phyloP scores from a whole-genome alignment of 176 grass and related monocot species.

The Coix lacrymajobi region DNA sequence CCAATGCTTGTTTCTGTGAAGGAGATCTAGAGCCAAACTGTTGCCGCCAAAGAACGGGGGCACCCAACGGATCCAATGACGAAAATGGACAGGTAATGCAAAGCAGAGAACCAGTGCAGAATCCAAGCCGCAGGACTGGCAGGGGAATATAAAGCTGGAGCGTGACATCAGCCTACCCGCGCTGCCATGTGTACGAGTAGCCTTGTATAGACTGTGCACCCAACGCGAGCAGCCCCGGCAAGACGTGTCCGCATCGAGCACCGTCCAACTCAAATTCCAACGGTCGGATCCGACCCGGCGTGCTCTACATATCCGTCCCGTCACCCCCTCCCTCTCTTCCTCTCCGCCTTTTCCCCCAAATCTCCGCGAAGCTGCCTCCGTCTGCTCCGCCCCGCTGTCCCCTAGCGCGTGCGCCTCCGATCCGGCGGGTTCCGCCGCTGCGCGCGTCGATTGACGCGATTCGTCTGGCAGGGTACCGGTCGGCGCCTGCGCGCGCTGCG shows the following conservation, averaged over 20 bases:
- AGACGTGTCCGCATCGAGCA: conserved; percentile 8
- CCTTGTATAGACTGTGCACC: neutral
- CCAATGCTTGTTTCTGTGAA: too few species aligned
- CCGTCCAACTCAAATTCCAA: conserved; percentile 39
- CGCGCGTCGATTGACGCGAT: neutral
- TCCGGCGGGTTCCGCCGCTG: conserved; percentile 14
- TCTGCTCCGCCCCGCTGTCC: neutral
- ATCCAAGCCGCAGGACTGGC: neutral
- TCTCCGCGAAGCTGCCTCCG: conserved; percentile 11
- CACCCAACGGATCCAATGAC: too few species aligned
- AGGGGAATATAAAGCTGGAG: neutral
- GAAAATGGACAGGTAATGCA: too few species aligned
- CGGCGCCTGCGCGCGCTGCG: neutral
- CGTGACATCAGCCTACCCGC: neutral
- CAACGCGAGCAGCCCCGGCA: too few species aligned
- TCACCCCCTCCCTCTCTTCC: neutral
- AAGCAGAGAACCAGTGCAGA: neutral
- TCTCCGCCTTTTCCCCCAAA: neutral
- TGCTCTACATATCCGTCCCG: neutral
- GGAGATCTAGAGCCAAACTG: too few species aligned
- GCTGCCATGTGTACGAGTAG: neutral
- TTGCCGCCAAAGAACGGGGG: too few species aligned
- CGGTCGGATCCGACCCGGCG: conserved; percentile 18
- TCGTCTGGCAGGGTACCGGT: neutral
- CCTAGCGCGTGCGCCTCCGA: neutral